A percentile compares a stretch with the other conserved stretches of the same genome.
phyloP scores from a whole-genome alignment of 208 protist genomes.

The Wallacemonas sp. region DNA sequence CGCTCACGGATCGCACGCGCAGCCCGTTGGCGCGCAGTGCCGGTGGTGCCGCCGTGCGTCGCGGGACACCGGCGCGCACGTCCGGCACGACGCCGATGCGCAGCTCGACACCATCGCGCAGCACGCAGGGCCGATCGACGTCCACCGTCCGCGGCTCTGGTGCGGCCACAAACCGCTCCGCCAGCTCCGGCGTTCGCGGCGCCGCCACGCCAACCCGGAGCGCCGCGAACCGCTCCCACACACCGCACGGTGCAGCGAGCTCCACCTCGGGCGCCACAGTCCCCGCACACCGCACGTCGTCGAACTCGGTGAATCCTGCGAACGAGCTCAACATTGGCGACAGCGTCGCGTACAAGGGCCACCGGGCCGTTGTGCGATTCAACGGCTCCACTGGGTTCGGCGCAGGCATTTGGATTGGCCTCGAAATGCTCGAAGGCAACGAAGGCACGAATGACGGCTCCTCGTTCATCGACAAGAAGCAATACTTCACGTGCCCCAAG shows the following conservation, averaged over 20 bases:
- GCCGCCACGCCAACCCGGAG: conserved; percentile 31
- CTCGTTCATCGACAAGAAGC: conserved; percentile 90
- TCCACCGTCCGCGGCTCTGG: conserved; percentile 17
- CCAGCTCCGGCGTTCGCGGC: background rate
- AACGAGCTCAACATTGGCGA: conserved; percentile 79
- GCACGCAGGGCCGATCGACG: conserved; percentile 19
- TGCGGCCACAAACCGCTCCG: conserved; percentile 1
- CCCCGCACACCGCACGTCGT: conserved; percentile 5
- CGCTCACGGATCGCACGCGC: conserved; percentile 53
- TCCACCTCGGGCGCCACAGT: background rate
- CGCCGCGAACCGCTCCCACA: conserved; percentile 33
- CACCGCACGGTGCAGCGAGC: conserved; percentile 10
- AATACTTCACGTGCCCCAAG: conserved; percentile 90
- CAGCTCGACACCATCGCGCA: conserved; percentile 39
- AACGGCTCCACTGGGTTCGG: conserved; percentile 84
- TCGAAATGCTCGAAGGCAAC: conserved; percentile 91
- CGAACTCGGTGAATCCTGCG: conserved; percentile 41
- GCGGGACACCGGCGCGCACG: conserved; percentile 76
- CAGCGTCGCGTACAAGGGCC: conserved; percentile 86
- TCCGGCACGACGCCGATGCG: conserved; percentile 56
- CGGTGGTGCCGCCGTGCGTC: conserved; percentile 69
- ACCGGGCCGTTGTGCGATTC: conserved; percentile 81
- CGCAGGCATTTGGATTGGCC: conserved; percentile 86
- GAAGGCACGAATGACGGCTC: conserved; percentile 90
- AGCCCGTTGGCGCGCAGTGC: conserved; percentile 80